phyloP scores from a whole-genome alignment of 2,329 filamentous ascomycete genomes.

The Aureobasidium sp. region DNA sequence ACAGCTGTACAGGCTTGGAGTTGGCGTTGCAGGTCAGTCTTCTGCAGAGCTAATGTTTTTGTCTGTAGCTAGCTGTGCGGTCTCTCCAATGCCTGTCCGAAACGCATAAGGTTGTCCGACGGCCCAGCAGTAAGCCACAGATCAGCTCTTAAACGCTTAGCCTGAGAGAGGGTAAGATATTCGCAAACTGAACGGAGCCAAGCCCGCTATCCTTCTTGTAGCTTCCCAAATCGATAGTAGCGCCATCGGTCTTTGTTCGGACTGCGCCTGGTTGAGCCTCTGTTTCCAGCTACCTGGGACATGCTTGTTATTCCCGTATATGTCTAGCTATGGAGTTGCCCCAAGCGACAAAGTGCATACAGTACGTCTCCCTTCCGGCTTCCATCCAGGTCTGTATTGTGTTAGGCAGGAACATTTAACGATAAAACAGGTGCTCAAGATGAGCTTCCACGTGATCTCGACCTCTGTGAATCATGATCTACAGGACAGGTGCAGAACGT shows the following conservation, averaged over 20 bases:
- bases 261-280: neutral
- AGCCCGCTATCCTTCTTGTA: neutral
- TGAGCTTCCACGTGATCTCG: neutral
- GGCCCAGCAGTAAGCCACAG: neutral
- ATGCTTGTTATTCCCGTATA: neutral
- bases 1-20: neutral
- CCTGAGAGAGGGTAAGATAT: neutral
- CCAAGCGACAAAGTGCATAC: neutral
- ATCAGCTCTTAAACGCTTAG: neutral
- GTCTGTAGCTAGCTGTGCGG: neutral
- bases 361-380: neutral
- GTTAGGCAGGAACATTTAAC: neutral
- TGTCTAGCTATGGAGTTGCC: neutral
- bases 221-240: neutral
- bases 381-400: too few relatives aligned
- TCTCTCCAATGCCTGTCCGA: neutral
- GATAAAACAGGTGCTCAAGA: neutral
- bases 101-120: neutral
- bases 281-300: neutral
- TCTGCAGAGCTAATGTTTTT: neutral
- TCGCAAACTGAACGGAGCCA: neutral
- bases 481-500: neutral
- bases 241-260: slow-evolving; percentile 8
- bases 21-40: neutral
- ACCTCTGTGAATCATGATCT: slow-evolving; percentile 8